These are phyloP conservation scores for Irineochytrium annulatum DNA, from an alignment of 192 early-diverging fungal genomes.

Conservation along the genomic window DNA sequence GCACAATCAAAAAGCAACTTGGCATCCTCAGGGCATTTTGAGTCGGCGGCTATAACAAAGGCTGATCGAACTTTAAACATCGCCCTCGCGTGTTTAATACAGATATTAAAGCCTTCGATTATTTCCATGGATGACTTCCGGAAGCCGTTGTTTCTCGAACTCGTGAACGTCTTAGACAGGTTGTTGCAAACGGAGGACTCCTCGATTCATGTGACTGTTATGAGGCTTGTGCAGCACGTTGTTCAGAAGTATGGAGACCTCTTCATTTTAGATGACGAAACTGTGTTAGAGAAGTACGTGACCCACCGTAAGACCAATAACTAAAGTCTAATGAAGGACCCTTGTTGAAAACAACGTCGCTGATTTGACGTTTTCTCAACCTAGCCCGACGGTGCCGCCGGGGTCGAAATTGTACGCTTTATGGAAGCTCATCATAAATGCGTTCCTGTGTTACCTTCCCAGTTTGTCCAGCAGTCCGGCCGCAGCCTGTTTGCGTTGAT, in stretches of 20 bases:
- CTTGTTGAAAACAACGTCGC: too few relatives aligned
- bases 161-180: conserved; percentile 67
- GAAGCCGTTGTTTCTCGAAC: conserved; percentile 59
- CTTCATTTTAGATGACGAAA: neutral
- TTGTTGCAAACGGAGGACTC: conserved; percentile 67
- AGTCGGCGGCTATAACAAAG: neutral
- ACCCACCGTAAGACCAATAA: neutral
- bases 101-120: neutral
- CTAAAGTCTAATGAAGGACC: neutral
- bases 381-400: too few relatives aligned
- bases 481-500: neutral
- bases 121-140: conserved; percentile 30
- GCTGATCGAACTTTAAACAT: conserved; percentile 37
- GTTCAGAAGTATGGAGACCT: neutral
- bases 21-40: neutral
- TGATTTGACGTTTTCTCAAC: too few relatives aligned
- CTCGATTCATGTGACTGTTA: conserved; percentile 49
- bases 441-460: conserved; percentile 1
- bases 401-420: neutral
- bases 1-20: neutral
- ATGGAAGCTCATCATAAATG: neutral
- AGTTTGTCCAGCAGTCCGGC: neutral
- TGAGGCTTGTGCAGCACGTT: conserved; percentile 35
- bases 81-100: too few relatives aligned
- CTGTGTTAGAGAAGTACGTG: neutral